Evolutionary conservation across 106 monocot genomes (phyloP).

Genomic region (Allium sativum): DNA sequence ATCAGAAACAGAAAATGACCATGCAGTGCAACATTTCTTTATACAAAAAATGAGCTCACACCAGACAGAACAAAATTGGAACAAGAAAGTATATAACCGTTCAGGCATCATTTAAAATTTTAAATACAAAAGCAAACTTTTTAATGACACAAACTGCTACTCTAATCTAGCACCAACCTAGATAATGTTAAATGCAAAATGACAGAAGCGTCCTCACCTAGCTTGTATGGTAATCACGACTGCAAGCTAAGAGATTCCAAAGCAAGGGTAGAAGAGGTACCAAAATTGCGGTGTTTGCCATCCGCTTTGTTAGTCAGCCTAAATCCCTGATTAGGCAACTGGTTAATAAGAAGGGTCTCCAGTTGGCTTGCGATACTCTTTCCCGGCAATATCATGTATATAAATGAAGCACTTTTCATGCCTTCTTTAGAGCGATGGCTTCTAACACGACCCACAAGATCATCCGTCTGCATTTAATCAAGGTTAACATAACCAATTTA

Average conservation of each 20-base stretch:
- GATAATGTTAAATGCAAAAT: neutral
- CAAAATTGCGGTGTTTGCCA: constrained; percentile 90
- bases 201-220: neutral
- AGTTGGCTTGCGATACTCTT: constrained; percentile 85
- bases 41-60: neutral
- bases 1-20: too few relatives aligned
- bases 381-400: constrained; percentile 77
- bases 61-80: constrained; percentile 7
- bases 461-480: constrained; percentile 68
- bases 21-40: neutral
- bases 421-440: constrained; percentile 70
- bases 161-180: neutral
- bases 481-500: too few relatives aligned
- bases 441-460: constrained; percentile 62
- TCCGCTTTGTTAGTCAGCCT: constrained; percentile 64
- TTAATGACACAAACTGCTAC: neutral
- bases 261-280: constrained; percentile 32
- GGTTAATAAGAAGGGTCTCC: constrained; percentile 96
- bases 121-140: neutral
- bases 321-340: constrained; percentile 64
- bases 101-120: neutral
- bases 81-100: neutral
- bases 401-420: constrained; percentile 40
- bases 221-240: constrained; percentile 9
- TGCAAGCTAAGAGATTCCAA: constrained; percentile 22